phyloP scores from a whole-genome alignment of 2,329 filamentous ascomycete genomes.

The Emmonsiellopsis sp. region DNA sequence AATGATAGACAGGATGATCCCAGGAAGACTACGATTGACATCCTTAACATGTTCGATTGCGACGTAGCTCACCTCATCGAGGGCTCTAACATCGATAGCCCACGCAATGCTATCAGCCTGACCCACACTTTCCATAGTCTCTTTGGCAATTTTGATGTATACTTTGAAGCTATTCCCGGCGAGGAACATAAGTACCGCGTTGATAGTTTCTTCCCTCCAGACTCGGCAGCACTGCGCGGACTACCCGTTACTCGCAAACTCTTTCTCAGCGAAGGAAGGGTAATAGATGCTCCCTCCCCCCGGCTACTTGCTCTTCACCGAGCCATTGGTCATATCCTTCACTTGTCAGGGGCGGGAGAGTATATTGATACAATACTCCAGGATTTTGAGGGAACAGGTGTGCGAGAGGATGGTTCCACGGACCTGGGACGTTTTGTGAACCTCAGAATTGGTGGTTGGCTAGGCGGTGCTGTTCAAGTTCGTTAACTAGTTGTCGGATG shows the following conservation, averaged over 20 bases:
- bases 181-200: conserved; percentile 13
- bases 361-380: conserved; percentile 24
- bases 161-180: conserved; percentile 17
- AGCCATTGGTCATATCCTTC: conserved; percentile 25
- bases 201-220: too few species aligned
- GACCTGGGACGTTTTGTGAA: conserved; percentile 5
- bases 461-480: too few species aligned
- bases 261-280: too few species aligned
- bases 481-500: too few species aligned
- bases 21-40: conserved; percentile 23
- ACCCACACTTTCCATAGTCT: background rate
- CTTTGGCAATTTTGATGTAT: conserved; percentile 16
- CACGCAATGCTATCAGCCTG: conserved; percentile 1
- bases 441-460: too few species aligned
- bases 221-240: too few species aligned
- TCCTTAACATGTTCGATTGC: conserved; percentile 35
- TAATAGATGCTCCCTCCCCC: conserved; percentile 25
- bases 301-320: conserved; percentile 26
- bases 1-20: conserved; percentile 11
- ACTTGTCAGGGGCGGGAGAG: conserved; percentile 24
- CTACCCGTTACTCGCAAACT: too few species aligned
- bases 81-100: conserved; percentile 24
- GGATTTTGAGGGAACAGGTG: conserved; percentile 10
- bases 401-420: conserved; percentile 3
- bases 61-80: conserved; percentile 28